Evolutionary conservation across 2,329 filamentous ascomycete genomes (phyloP), one percentile per base, ranked within the genome.

Genomic region (Juglanconis sp.): DNA sequence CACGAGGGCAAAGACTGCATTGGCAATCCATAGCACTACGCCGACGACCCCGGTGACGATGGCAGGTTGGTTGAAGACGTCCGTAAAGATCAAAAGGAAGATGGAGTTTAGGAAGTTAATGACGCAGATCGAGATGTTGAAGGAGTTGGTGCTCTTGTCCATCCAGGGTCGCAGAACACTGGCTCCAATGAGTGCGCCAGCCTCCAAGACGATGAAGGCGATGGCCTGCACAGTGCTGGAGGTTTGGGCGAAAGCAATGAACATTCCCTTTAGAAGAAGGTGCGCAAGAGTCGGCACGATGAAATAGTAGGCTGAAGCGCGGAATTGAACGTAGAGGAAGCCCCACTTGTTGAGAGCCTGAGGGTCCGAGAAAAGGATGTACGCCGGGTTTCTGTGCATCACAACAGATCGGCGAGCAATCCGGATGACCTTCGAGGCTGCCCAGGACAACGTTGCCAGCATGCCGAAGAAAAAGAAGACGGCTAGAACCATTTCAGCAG

Each of bases 111-210:
- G 74, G 74, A 97, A 96, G 80, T 96, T 97, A 75, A 96, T 82
- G 50, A 86, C 89, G 64, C 87, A 89, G 69, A 97, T 97, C 63
- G 92, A 85, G 70, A 98, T 96, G 78, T 97, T 97, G 83, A 96
- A 96, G 52, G 88, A 88, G 75, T 97, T 98, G 63, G 92, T 96
- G 79, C 93, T 94, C 86, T 96, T 96, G 81, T 97, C 94, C 94
- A 98, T 98, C 89, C 92, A 98, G 17, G 94, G 94, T 62, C 91
- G 88, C 66, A 97, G 78, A 57, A 96, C 88, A 62, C 87, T 89
- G 59, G 92, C 87, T 30, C 78, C 86, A 68, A 96, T 89, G 59
- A 98, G 81, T 67, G 90, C 88, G 56, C 76, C 85, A 2, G 88
- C 88, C 75, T 98, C 94, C 59, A 97, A 86, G 62, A 97, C 80